Base-by-base conservation (phyloP, 1,139 yeast species). In the Pichia sp. region DNA sequence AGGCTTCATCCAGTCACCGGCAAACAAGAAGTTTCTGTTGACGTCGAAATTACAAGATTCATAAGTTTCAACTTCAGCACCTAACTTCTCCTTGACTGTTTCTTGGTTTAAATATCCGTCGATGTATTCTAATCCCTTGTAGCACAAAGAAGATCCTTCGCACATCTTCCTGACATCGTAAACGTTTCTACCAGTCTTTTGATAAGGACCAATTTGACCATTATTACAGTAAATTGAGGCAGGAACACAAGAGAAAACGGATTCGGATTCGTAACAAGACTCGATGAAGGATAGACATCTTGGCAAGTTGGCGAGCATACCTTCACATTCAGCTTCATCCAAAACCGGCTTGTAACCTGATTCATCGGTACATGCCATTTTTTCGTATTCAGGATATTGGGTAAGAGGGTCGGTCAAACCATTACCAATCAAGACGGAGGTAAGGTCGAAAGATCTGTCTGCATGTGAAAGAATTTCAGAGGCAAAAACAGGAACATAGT, bases 1-100 rank as follows among this genome's bases (percentile, higher is more conserved):
- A 50, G 95, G 93, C 70, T 85, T 85, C 95, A 87, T 87, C 95
- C 95, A 87, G 72, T 89, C 96, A 67, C 96, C 93, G 36, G 90
- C 89, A 69, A 88, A 84, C 66, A 86, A 69, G 71, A 92, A 92
- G 78, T 85, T 86, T 70, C 88, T 81, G 79, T 85, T 85, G 62
- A 89, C 80, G 64, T 87, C 93, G 69, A 85, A 81, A 76, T 89
- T 90, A 78, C 99, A 93, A 44, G 90, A 82, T 70, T 85, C 85
- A 72, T 85, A 93, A 51, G 75, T 71, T 54, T 87, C 93, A 57
- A 90, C 95, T 73, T 92, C 97, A 46, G 95, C 97, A 58, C 99
- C 99, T 56, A 93, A 77, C 45, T 92, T 93, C 61, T 79, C 82
- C 75, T 84, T 85, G 54, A 87, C 93, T 54, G 73, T 75, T 26